Evolutionary conservation across 1,139 yeast species (phyloP).

Genomic region (Geotrichum histeridarum): DNA sequence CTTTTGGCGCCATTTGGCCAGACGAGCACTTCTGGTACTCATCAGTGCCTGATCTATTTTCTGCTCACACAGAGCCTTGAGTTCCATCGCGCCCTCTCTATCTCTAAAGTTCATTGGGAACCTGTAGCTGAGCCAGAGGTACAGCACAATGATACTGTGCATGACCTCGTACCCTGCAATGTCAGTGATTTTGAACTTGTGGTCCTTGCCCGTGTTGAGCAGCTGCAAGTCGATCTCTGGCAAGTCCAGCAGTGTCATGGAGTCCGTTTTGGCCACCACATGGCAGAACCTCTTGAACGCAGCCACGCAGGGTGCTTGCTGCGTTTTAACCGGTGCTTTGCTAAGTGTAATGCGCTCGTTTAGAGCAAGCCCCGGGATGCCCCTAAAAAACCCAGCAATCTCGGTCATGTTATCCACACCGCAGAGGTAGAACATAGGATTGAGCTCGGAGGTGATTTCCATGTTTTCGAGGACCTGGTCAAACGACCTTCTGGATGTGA

Average conservation of each 20-base stretch:
- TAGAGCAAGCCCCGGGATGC: constrained; percentile 31
- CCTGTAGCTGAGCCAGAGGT: constrained; percentile 81
- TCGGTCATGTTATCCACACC: constrained; percentile 27
- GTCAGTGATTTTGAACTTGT: constrained; percentile 12
- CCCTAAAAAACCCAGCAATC: constrained; percentile 29
- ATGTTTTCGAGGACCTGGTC: constrained; percentile 26
- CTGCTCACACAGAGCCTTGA: constrained; percentile 43
- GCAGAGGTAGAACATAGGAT: constrained; percentile 24
- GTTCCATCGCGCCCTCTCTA: constrained; percentile 63
- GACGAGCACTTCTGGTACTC: constrained; percentile 17
- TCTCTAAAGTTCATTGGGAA: constrained; percentile 80
- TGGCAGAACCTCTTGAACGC: constrained; percentile 33
- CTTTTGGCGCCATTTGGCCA: constrained; percentile 14
- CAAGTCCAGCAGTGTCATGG: constrained; percentile 32
- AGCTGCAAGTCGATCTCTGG: constrained; percentile 24
- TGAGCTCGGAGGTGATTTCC: constrained; percentile 23
- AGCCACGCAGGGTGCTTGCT: constrained; percentile 18
- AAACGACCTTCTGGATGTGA: constrained; percentile 24
- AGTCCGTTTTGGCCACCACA: constrained; percentile 31
- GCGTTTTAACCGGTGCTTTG: constrained; percentile 36
- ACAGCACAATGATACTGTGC: constrained; percentile 64
- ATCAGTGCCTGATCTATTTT: constrained; percentile 27
- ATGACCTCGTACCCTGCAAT: constrained; percentile 50
- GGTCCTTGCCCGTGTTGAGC: constrained; percentile 21
- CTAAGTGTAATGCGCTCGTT: constrained; percentile 33